Percentiles rank a stretch among this genome's conserved stretches.
Evolutionary conservation across 2,329 filamentous ascomycete genomes (phyloP).

Genomic region (Botrytis porri): DNA sequence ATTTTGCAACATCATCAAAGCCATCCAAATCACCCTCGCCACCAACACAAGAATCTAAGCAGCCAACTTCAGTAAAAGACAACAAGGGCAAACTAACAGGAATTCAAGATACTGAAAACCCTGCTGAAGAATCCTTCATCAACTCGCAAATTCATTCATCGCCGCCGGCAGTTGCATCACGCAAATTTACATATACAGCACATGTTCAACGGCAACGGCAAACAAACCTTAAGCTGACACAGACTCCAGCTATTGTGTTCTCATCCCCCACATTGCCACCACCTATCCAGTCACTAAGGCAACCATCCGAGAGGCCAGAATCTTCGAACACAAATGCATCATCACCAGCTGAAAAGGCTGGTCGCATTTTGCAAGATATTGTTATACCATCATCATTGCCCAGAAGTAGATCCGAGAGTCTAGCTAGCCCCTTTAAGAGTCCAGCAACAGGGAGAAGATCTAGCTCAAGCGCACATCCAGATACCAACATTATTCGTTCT

Average conservation of each 20-base stretch:
- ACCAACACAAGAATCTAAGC: slow-evolving; percentile 15
- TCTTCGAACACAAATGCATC: slow-evolving; percentile 22
- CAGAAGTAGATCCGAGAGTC: slow-evolving; percentile 35
- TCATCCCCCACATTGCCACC: slow-evolving; percentile 38
- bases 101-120: slow-evolving; percentile 3
- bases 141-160: slow-evolving; percentile 36
- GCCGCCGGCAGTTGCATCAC: slow-evolving; percentile 34
- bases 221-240: slow-evolving; percentile 28
- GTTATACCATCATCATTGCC: slow-evolving; percentile 35
- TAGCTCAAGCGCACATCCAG: slow-evolving; percentile 27
- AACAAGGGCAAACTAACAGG: neutral
- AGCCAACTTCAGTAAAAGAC: neutral
- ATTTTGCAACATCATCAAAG: slow-evolving; percentile 29
- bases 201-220: slow-evolving; percentile 33
- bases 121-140: slow-evolving; percentile 24
- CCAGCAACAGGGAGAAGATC: slow-evolving; percentile 32
- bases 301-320: slow-evolving; percentile 20
- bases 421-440: slow-evolving; percentile 39
- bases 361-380: slow-evolving; percentile 38
- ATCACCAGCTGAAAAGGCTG: slow-evolving; percentile 35
- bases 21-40: slow-evolving; percentile 38
- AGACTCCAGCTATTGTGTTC: slow-evolving; percentile 37
- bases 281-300: slow-evolving; percentile 27
- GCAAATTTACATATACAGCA: slow-evolving; percentile 35
- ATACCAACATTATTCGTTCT: slow-evolving; percentile 18